Evolutionary conservation across 305 asterid species (phyloP).

Genomic region (Withania somnifera): DNA sequence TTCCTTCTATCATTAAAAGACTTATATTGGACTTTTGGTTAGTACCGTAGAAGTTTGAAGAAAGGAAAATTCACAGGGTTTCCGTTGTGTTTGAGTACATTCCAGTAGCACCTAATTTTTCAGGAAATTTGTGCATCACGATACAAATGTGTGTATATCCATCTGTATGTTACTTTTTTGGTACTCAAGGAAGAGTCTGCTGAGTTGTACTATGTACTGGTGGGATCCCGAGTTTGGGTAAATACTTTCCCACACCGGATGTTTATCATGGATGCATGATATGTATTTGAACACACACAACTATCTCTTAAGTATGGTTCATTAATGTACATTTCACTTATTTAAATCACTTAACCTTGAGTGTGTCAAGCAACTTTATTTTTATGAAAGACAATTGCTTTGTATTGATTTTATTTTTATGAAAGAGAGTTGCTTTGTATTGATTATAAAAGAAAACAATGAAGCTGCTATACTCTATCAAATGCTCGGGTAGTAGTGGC

Average conservation of each 20-base stretch:
- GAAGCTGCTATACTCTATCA: background rate
- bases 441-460: background rate
- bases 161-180: background rate
- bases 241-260: no score
- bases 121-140: background rate
- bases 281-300: no score
- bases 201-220: background rate
- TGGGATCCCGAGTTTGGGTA: background rate
- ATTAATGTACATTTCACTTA: no score
- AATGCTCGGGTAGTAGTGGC: background rate
- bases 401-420: background rate
- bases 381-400: background rate
- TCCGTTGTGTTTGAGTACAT: background rate
- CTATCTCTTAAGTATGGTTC: no score
- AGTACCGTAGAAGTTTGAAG: background rate
- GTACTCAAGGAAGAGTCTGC: background rate
- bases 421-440: background rate
- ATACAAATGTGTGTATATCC: background rate
- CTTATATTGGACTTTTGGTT: background rate
- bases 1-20: background rate
- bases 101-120: background rate
- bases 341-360: no score
- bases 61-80: background rate
- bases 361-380: background rate
- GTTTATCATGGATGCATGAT: no score